These are phyloP conservation scores for Chaetomiaceae sp. DNA, from an alignment of 2,329 filamentous ascomycete species.

Conservation along the genomic window DNA sequence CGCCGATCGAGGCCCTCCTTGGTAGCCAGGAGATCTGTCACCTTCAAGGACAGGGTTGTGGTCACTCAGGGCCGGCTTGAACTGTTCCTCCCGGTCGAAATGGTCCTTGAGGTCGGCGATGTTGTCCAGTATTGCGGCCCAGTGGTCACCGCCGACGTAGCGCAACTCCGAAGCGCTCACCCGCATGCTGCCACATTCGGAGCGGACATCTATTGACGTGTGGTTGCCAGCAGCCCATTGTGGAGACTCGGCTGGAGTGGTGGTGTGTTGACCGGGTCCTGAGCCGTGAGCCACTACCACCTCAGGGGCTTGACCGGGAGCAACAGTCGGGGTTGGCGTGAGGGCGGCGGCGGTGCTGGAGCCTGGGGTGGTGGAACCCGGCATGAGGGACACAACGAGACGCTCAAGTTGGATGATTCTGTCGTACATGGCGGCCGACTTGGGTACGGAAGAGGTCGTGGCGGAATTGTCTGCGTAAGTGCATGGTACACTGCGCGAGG, in stretches of 20 bases:
- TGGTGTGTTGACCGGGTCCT: no score
- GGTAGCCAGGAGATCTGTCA: neutral
- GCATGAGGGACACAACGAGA: slow-evolving; percentile 12
- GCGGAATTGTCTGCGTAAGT: slow-evolving; percentile 3
- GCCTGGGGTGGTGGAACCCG: neutral
- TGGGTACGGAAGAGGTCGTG: neutral
- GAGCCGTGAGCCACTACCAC: no score
- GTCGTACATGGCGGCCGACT: slow-evolving; percentile 10
- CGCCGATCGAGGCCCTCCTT: neutral
- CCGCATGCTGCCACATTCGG: slow-evolving; percentile 32
- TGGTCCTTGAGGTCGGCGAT: slow-evolving; percentile 38
- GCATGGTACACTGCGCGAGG: slow-evolving; percentile 7
- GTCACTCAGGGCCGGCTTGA: neutral
- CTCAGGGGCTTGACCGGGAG: no score
- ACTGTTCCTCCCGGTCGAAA: slow-evolving; percentile 27
- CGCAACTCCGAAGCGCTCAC: slow-evolving; percentile 21
- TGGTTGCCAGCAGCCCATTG: no score
- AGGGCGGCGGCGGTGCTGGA: neutral
- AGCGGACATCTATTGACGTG: neutral
- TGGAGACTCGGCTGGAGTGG: neutral
- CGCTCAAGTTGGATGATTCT: slow-evolving; percentile 15
- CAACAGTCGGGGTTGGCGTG: neutral
- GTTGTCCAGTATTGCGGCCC: slow-evolving; percentile 37
- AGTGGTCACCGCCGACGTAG: slow-evolving; percentile 37
- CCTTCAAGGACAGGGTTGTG: neutral